Evolutionary conservation across 2,329 filamentous ascomycete species (phyloP), one percentile per base, ranked within the genome.

Genomic region (Fusarium brachygibbosum): DNA sequence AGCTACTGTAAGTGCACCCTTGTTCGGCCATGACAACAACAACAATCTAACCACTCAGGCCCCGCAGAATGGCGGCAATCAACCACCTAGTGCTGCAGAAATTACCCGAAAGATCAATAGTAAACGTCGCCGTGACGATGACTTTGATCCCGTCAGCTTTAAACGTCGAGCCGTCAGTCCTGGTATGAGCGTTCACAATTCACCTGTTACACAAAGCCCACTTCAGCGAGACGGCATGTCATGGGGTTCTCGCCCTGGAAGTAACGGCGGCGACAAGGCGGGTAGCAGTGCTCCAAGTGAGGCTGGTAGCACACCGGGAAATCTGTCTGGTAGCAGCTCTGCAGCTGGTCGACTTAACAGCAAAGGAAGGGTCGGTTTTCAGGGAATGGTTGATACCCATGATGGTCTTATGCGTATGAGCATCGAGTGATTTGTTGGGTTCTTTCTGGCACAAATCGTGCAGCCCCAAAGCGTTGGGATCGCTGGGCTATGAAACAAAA

Each of bases 361-460:
- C 72, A 87, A 85, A 77, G 90, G 84, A 67, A 80, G 93, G 34
- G 85, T 97, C 16, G 93, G 93, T 11, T 86, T 97, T 71, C 94
- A 98, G 80, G 93, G 94, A 2, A 98, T 98, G 94, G 91, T 88
- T 19, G 95, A 98, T 79, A 95, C 95, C n/a, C 93, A 93, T 77
- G 95, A 98, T 78, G 93, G 94, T 3, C 85, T 98, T 69, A 97
- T 97, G 91, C 94, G 95, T 74, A 96, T 98, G 92, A 97, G 93
- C 79, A 97, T 98, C 75, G 94, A 98, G 79, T 97, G 82, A 45
- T 21, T 32, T 48, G 40, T n/a, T 45, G 38, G 10, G 31, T 31
- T 38, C 28, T 21, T 48, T 49, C 29, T 42, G 42, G 37, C 42
- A 46, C 38, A 32, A 40, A 58, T 38, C 11, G 56, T 46, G 31